Evolutionary conservation across 768 basidiomycete species (phyloP).

Genomic region (Mycena galopus): DNA sequence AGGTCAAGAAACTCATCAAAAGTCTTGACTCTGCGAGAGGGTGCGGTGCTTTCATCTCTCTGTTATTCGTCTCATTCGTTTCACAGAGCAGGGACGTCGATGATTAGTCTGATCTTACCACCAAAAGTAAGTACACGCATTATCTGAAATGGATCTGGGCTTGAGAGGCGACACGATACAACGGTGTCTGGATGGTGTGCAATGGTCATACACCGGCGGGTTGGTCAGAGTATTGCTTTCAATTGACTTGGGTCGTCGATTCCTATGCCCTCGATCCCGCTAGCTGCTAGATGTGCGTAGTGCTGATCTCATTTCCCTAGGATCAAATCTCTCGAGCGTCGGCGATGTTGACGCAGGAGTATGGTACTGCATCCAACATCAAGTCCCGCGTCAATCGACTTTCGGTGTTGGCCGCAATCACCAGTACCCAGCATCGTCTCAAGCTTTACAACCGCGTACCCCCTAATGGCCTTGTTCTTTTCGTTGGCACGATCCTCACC

Average conservation of each 20-base stretch:
- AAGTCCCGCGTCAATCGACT: slow-evolving; percentile 98
- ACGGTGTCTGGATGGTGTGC: too few relatives aligned
- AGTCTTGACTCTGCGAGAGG: slow-evolving; percentile 95
- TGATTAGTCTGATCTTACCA: slow-evolving; percentile 98
- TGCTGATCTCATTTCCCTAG: slow-evolving; percentile 50
- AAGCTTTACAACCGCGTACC: slow-evolving; percentile 98
- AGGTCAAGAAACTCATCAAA: slow-evolving; percentile 99
- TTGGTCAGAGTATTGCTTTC: too few relatives aligned
- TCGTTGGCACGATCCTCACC: slow-evolving; percentile 97
- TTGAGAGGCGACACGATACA: not conserved
- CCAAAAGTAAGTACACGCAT: slow-evolving; percentile 74
- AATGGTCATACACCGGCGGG: too few relatives aligned
- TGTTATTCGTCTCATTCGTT: slow-evolving; percentile 39
- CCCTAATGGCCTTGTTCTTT: slow-evolving; percentile 96
- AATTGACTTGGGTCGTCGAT: too few relatives aligned
- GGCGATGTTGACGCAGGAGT: slow-evolving; percentile 98
- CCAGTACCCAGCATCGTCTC: slow-evolving; percentile 96
- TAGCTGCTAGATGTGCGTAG: slow-evolving; percentile 10
- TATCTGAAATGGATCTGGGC: not conserved
- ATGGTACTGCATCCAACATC: slow-evolving; percentile 99
- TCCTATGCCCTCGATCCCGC: too few relatives aligned
- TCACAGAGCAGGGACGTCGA: slow-evolving; percentile 91
- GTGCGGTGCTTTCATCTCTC: slow-evolving; percentile 50
- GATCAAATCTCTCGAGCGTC: slow-evolving; percentile 95
- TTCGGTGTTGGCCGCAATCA: slow-evolving; percentile 97